These are phyloP conservation scores for Salinomyces thailandicus DNA, from an alignment of 2,329 filamentous ascomycete genomes.

Conservation along the genomic window DNA sequence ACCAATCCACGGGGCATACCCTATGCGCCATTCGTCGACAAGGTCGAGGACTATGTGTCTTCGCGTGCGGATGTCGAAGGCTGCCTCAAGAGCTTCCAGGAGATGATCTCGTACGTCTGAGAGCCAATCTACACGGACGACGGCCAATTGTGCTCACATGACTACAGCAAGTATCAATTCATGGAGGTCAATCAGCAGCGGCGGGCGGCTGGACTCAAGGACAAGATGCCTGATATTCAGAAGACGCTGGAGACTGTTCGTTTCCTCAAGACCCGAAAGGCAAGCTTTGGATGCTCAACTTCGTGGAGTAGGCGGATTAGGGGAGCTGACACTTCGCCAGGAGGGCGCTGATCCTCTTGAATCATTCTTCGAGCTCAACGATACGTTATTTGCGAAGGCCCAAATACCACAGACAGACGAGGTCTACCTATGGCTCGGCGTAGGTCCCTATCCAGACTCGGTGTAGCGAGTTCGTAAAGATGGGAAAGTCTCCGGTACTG, in stretches of 20 bases:
- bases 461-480: not conserved
- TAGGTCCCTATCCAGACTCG: slow-evolving; percentile 32
- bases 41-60: slow-evolving; percentile 77
- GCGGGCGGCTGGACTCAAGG: slow-evolving; percentile 67
- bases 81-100: slow-evolving; percentile 73
- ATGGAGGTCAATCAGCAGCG: slow-evolving; percentile 93
- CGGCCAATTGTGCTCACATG: too few species aligned
- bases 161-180: slow-evolving; percentile 95
- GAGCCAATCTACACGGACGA: too few species aligned
- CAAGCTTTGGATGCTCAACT: slow-evolving; percentile 24
- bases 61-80: slow-evolving; percentile 68
- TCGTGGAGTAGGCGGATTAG: not conserved
- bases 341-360: slow-evolving; percentile 58
- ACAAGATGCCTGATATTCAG: slow-evolving; percentile 94
- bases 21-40: slow-evolving; percentile 74
- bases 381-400: slow-evolving; percentile 87
- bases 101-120: slow-evolving; percentile 77
- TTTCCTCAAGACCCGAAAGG: slow-evolving; percentile 70
- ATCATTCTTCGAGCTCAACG: slow-evolving; percentile 92
- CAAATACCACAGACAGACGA: slow-evolving; percentile 73
- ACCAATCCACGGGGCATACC: slow-evolving; percentile 79
- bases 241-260: slow-evolving; percentile 88
- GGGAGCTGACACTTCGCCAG: slow-evolving; percentile 19
- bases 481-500: not conserved
- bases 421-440: slow-evolving; percentile 94